Evolutionary conservation across 805 yeast species (phyloP), one percentile per base, ranked within the genome.

Genomic region (Limtongozyma cylindracea): DNA sequence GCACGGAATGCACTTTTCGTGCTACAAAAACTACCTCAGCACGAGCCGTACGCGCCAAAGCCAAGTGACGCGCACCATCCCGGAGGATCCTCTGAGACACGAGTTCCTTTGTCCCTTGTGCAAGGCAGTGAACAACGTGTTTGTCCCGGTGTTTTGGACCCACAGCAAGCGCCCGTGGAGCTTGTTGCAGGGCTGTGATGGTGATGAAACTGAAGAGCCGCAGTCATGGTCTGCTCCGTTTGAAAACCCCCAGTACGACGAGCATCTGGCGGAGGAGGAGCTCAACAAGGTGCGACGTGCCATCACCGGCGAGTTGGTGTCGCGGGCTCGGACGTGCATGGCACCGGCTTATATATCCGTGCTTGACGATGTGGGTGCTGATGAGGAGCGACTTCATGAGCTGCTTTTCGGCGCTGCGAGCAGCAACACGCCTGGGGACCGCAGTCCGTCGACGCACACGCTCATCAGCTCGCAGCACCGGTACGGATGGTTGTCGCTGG

Each of bases 61-160:
- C 10, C 91, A 78, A 35, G 62, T 80, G 16, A 74, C 92, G 0
- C 54, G 91, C 36, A 76, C 82, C 22, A 52, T 68, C 4, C 91
- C 93, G 0, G 91, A 72, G 29, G 65, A 73, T 29, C 44, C 54
- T 8, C 66, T 65, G 14, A 61, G 62, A 25, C 61, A 65, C 6
- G 91, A 82, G 34, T 71, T 76, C 31, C 45, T 76, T 13, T 84
- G 98, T 36, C 96, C 96, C 0, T 54, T 84, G 17, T 84, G 98
- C 49, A 78, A 78, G 27, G 71, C 91, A 0, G 50, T 84, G 20
- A 73, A 72, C 36, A 84, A 84, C 37, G 56, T 71, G 27, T 78
- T 84, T 37, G 46, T 84, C 19, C 98, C 96, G 0, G 49, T 73
- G 2, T 37, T 70, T 17, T 70, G 76, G 63, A 35, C 51, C 3